Conservation (phyloP, 345 rosid species). For the Odontarrhena argentea region DNA sequence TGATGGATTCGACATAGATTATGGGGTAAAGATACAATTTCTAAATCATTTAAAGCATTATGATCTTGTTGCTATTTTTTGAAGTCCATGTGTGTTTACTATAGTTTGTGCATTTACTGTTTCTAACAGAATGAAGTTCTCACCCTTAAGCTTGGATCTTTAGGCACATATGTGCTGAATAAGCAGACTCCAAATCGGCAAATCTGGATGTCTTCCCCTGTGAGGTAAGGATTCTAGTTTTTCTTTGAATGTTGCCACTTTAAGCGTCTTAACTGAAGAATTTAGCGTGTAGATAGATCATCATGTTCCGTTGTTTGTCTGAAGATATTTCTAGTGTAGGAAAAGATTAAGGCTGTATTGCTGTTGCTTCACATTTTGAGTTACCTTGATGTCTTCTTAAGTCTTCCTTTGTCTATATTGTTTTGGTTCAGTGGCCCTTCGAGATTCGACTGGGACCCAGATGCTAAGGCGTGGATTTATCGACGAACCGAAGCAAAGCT, state of each 20-base stretch:
- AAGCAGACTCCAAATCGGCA: constrained; percentile 93
- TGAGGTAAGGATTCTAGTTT: constrained; percentile 50
- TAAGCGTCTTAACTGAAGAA: constrained; percentile 4
- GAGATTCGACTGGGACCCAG: constrained; percentile 83
- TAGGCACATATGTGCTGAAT: constrained; percentile 87
- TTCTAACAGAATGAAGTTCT: constrained; percentile 79
- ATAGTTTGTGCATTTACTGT: constrained; percentile 3
- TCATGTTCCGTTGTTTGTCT: background rate
- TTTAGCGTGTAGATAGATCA: background rate
- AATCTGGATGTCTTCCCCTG: constrained; percentile 89
- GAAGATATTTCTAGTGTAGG: background rate
- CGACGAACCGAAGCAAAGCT: constrained; percentile 71
- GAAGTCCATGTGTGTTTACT: background rate
- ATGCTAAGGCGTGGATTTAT: constrained; percentile 72
- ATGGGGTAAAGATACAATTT: constrained; percentile 61
- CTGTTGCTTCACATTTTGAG: constrained; percentile 13
- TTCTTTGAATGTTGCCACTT: constrained; percentile 16
- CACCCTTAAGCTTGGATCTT: constrained; percentile 73
- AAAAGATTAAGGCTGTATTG: background rate
- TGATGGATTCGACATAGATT: constrained; percentile 90
- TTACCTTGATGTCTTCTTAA: constrained; percentile 14
- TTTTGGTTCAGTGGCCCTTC: constrained; percentile 74
- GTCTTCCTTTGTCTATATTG: background rate
- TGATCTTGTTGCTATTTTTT: constrained; percentile 4
- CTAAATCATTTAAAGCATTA: background rate